Evolutionary conservation across 179 eudicot genomes (phyloP), one percentile per base, ranked within the genome.

Genomic region (Pouteria campechiana): DNA sequence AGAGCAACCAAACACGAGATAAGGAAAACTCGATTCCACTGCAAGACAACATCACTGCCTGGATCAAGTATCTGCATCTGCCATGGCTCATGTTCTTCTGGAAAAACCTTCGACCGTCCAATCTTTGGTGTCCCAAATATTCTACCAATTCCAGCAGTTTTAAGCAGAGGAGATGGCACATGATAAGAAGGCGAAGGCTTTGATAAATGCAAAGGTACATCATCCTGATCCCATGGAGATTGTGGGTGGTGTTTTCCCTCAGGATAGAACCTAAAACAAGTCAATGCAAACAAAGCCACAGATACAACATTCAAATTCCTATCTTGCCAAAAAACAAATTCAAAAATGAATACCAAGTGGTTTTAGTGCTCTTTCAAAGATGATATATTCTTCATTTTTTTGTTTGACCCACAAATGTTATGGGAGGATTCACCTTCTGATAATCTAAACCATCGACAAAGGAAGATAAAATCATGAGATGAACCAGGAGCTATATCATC

Each of bases 21-120:
- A 37, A 90, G 79, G 67, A 90, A 90, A 61, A 81, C 41, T 55
- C 75, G 69, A 55, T 86, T 90, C 95, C 98, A 90, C 43, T 74
- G 62, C 54, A 90, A 48, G 63, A 90, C 95, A 45, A 82, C 64
- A 11, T 90, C 82, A 44, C 95, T 77, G 34, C 95, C 98, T 5
- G 98, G 98, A 63, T 90, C 98, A 25, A 90, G 77, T 61, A 86
- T 86, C 49, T 49, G 67, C 48, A 62, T 79, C 36, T 75, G 60
- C 84, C 90, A 75, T 0, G 71, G 58, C 46, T 68, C 68, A 28
- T 57, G 61, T 25, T 78, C 78, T 23, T 72, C 81, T 0, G 68
- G 69, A 32, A 65, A 76, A 32, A 79, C 67, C 74, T 72, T 81
- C 41, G 78, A 48, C 46, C 68, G 72, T 5, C 78, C 78, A 53